Evolutionary conservation across 345 rosid species (phyloP).

Genomic region (Syzygium jambos): DNA sequence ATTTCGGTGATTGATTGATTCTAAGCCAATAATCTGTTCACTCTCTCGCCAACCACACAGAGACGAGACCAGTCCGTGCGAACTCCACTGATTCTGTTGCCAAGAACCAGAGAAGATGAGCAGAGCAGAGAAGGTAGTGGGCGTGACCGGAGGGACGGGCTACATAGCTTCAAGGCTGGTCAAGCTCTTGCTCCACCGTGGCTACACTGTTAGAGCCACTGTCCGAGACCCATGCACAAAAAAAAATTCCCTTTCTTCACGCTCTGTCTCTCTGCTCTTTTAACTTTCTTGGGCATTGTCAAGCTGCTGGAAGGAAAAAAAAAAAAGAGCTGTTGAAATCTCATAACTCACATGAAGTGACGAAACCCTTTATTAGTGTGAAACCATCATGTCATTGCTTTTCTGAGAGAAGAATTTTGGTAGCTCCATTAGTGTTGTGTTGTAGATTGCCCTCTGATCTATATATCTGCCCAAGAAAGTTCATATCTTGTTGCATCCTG

Average conservation of each 20-base stretch:
- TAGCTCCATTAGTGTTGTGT: neutral
- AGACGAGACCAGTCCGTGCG: neutral
- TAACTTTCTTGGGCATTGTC: neutral
- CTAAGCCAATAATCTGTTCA: no score
- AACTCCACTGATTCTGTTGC: neutral
- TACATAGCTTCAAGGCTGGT: constrained; percentile 44
- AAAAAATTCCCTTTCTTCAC: neutral
- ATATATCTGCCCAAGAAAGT: neutral
- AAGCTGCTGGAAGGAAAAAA: no score
- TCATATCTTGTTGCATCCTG: neutral
- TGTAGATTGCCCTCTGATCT: neutral
- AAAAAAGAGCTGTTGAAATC: neutral
- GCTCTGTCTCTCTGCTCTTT: neutral
- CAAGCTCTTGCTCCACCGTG: constrained; percentile 34
- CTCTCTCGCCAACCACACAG: neutral
- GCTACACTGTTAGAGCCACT: constrained; percentile 39
- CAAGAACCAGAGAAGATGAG: neutral
- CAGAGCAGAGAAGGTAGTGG: constrained; percentile 14
- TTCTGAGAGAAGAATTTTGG: neutral
- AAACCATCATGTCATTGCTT: neutral
- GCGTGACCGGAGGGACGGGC: constrained; percentile 50
- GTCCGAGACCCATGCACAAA: constrained; percentile 32
- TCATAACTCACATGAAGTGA: neutral
- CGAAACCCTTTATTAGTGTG: neutral
- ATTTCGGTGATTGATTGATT: no score